These are phyloP conservation scores for Xylariaceae sp. DNA, from an alignment of 2,329 filamentous ascomycete genomes.

Conservation along the genomic window DNA sequence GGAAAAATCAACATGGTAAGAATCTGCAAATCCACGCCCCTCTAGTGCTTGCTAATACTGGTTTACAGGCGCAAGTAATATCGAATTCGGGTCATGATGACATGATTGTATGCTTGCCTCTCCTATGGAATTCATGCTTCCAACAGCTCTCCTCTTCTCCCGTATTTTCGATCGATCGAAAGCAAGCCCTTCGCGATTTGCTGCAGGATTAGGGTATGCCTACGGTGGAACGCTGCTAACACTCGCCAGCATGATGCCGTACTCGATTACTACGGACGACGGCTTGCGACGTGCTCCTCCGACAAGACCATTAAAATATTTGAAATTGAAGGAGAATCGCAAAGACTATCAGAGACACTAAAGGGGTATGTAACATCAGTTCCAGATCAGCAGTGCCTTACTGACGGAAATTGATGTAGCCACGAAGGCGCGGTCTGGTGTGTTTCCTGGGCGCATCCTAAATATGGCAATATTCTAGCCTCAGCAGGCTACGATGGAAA, in stretches of 20 bases:
- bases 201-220: too few species aligned
- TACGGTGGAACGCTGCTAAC: too few species aligned
- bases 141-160: not conserved
- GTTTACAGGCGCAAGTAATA: constrained; percentile 61
- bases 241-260: constrained; percentile 81
- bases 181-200: too few species aligned
- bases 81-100: constrained; percentile 91
- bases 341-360: constrained; percentile 85
- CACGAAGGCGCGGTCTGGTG: constrained; percentile 98
- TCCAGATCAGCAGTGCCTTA: not conserved
- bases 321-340: constrained; percentile 89
- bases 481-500: constrained; percentile 96
- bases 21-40: not conserved
- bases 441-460: constrained; percentile 96
- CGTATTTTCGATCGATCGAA: not conserved
- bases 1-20: constrained; percentile 26
- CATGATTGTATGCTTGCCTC: constrained; percentile 81
- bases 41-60: not conserved
- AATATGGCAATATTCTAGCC: constrained; percentile 96
- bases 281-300: constrained; percentile 93
- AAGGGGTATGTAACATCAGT: constrained; percentile 66
- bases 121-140: too few species aligned
- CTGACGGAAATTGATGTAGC: constrained; percentile 41
- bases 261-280: constrained; percentile 95
- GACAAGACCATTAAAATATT: constrained; percentile 99